Evolutionary conservation across 345 rosid species (phyloP).

Genomic region (Litchi chinensis): DNA sequence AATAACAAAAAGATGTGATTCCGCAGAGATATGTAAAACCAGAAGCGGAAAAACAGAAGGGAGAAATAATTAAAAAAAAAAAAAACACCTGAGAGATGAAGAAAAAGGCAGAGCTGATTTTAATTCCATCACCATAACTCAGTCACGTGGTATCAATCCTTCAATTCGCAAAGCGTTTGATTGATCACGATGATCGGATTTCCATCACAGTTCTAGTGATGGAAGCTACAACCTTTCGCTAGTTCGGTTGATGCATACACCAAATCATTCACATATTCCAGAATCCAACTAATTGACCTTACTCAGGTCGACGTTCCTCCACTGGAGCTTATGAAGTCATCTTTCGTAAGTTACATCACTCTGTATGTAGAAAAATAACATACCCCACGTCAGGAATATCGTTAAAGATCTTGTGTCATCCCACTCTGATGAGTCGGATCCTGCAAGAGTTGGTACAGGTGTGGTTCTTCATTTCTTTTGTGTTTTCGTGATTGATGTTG

Average conservation of each 20-base stretch:
- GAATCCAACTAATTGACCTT: conserved; percentile 36
- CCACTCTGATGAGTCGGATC: conserved; percentile 23
- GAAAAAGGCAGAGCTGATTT: conserved; percentile 34
- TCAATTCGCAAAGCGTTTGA: conserved; percentile 48
- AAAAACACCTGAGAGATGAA: conserved; percentile 14
- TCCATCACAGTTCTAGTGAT: conserved; percentile 32
- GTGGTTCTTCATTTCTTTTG: conserved; percentile 53
- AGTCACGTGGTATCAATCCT: conserved; percentile 51
- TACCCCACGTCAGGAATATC: conserved; percentile 18
- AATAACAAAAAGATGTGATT: no score
- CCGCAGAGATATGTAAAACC: no score
- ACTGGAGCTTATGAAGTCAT: conserved; percentile 13
- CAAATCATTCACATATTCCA: conserved; percentile 21
- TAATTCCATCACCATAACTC: conserved; percentile 32
- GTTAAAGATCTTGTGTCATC: conserved; percentile 11
- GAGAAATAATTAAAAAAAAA: no score
- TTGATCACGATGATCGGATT: conserved; percentile 38
- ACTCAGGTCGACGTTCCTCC: conserved; percentile 35
- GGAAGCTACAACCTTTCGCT: not conserved
- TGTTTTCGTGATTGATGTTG: conserved; percentile 42
- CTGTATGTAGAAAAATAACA: conserved; percentile 17
- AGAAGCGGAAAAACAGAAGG: not conserved
- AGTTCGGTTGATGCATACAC: conserved; percentile 10
- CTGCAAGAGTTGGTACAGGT: conserved; percentile 32
- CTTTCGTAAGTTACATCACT: conserved; percentile 15